Conservation (phyloP, 257 asterid species). For the Solanum tarijense region DNA sequence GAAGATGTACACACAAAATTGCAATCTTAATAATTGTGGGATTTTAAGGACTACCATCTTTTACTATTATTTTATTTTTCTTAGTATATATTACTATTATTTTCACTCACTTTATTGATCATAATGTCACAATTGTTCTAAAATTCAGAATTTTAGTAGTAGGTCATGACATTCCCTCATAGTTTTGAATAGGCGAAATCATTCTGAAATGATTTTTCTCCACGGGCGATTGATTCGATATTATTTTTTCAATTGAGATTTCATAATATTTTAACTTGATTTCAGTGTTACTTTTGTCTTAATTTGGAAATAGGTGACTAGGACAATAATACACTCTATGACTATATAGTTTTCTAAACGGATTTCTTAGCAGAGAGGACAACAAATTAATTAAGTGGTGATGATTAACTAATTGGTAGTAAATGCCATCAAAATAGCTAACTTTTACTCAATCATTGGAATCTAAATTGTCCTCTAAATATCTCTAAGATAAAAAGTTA, state of each 20-base stretch:
- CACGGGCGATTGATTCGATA: not conserved
- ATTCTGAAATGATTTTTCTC: not conserved
- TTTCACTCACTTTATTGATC: not conserved
- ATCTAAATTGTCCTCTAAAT: not conserved
- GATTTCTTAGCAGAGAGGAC: not conserved
- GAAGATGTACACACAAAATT: not conserved
- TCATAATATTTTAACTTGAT: not conserved
- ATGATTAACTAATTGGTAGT: not conserved
- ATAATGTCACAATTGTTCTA: not conserved
- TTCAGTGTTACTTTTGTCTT: not conserved
- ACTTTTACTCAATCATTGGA: slow-evolving; percentile 4
- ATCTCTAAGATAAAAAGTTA: not conserved
- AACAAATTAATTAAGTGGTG: not conserved
- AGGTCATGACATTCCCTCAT: not conserved
- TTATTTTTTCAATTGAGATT: not conserved
- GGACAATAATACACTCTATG: not conserved
- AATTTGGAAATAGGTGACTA: not conserved
- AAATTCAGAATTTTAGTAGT: not conserved
- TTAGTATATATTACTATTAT: no score
- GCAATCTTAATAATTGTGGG: not conserved
- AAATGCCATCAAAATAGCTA: not conserved
- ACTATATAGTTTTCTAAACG: not conserved
- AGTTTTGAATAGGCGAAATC: not conserved
- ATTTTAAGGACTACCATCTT: not conserved
- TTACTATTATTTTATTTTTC: no score